Evolutionary conservation across 148 eudicot species (phyloP).

Genomic region (Fagopyrum esculentum): DNA sequence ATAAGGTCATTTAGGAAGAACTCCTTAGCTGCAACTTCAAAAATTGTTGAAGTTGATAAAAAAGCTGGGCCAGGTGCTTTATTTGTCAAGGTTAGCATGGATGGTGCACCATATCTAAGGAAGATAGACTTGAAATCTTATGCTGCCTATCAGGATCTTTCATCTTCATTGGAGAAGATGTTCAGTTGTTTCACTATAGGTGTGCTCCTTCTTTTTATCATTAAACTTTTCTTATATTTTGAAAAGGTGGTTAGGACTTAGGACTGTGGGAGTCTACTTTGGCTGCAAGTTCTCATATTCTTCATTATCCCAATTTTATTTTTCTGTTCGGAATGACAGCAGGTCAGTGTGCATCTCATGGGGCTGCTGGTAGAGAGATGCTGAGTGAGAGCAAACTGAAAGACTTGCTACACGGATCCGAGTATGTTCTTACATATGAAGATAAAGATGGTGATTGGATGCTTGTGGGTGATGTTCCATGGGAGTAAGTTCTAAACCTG

Average conservation of each 20-base stretch:
- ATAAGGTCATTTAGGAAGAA: constrained; percentile 71
- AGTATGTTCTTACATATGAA: constrained; percentile 81
- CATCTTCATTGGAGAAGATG: constrained; percentile 82
- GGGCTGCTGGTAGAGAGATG: constrained; percentile 29
- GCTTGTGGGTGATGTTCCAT: constrained; percentile 81
- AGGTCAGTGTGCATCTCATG: constrained; percentile 54
- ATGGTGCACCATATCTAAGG: constrained; percentile 90
- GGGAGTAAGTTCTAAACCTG: constrained; percentile 46
- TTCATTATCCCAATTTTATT: not conserved
- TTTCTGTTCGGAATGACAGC: constrained; percentile 7
- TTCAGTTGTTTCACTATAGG: constrained; percentile 81
- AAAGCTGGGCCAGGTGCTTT: constrained; percentile 36
- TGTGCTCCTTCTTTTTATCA: constrained; percentile 16
- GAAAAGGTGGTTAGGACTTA: not conserved
- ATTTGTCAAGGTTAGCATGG: constrained; percentile 92
- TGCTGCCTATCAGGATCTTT: constrained; percentile 56
- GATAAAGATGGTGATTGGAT: constrained; percentile 89
- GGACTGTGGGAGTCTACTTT: not conserved
- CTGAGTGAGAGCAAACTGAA: constrained; percentile 69
- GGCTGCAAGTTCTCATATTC: not conserved
- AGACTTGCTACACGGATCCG: constrained; percentile 86
- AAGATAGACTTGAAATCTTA: constrained; percentile 76
- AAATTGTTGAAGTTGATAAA: constrained; percentile 26
- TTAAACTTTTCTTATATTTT: not conserved
- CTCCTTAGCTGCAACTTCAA: constrained; percentile 52